Base-by-base conservation (phyloP, 352 stramenopile species). In the Pythium graminicola region DNA sequence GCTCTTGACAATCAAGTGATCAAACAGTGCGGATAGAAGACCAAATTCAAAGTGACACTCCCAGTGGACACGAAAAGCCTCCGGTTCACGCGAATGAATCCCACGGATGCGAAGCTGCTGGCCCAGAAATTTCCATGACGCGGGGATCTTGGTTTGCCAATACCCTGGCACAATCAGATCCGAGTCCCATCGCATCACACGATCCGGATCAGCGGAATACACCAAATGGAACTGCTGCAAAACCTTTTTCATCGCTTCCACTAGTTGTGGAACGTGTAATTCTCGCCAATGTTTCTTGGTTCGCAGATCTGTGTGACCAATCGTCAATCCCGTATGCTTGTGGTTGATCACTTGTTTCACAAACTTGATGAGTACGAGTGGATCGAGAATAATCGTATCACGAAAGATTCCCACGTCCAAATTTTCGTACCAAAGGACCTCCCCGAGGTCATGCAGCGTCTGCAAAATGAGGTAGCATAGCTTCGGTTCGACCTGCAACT, bases 391-490 rank as follows among this genome's bases (percentile, higher is more conserved):
- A 3, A 62, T 32, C 1, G n/a, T 47, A 3, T 40, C 11, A 3
- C 28, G 6, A n/a, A 62, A 40, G 2, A 33, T 14, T 1, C 23
- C 40, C 16, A 40, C 31, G 23, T 33, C 40, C 5, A 39, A 19
- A n/a, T 50, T 36, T 17, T 54, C 45, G 28, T 33, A 57, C 54
- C 54, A 62, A 36, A 56, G 17, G 0, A 62, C 16, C 7, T 62
- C 46, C 9, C 54, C 46, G 0, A 62, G 31, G 13, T 52, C 47
- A 28, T 56, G 45, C 11, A 62, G 54, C 6, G 40, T 46, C 2
- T 45, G 20, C 1, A 56, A 28, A n/a, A 62, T 62, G 2, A 6
- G 24, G 6, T 24, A 26, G 27, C 26, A 57, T 3, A 43, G 38
- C 14, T 26, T n/a, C 26, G 36, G 36, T 22, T 43, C 26, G 20